Percentiles rank a stretch among this genome's conserved stretches.
Conservation (phyloP, 1,139 yeast genomes). For the Nematodospora anomalae region DNA sequence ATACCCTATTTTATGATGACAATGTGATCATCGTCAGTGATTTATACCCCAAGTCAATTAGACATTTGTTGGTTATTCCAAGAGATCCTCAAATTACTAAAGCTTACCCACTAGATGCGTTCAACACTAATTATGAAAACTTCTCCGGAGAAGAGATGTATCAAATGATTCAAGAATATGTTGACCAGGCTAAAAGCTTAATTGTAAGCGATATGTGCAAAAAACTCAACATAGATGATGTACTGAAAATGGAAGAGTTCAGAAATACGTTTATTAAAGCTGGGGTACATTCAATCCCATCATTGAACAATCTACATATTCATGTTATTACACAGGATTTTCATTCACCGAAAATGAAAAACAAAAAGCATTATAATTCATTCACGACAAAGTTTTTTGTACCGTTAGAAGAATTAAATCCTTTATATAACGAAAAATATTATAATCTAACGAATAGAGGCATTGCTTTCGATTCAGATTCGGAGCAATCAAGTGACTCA, state of each 20-base stretch:
- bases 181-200: conserved; percentile 42
- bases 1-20: conserved; percentile 46
- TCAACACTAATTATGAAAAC: conserved; percentile 27
- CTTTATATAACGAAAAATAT: conserved; percentile 12
- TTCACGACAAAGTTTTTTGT: conserved; percentile 69
- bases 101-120: conserved; percentile 55
- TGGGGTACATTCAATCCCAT: conserved; percentile 75
- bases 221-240: conserved; percentile 12
- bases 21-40: conserved; percentile 60
- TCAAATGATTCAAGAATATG: conserved; percentile 32
- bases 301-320: conserved; percentile 66
- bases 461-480: conserved; percentile 11
- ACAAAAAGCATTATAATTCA: conserved; percentile 69
- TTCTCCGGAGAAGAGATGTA: conserved; percentile 26
- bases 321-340: conserved; percentile 73
- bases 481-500: conserved; percentile 11
- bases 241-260: conserved; percentile 19
- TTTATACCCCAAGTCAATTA: conserved; percentile 59
- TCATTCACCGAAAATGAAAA: conserved; percentile 52
- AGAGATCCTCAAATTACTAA: conserved; percentile 39
- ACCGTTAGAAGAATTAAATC: conserved; percentile 35
- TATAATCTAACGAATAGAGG: conserved; percentile 5
- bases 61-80: conserved; percentile 66
- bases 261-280: conserved; percentile 44
- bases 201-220: conserved; percentile 37